Evolutionary conservation across 129 eudicot genomes (phyloP).

Genomic region (Sambucus nigra): DNA sequence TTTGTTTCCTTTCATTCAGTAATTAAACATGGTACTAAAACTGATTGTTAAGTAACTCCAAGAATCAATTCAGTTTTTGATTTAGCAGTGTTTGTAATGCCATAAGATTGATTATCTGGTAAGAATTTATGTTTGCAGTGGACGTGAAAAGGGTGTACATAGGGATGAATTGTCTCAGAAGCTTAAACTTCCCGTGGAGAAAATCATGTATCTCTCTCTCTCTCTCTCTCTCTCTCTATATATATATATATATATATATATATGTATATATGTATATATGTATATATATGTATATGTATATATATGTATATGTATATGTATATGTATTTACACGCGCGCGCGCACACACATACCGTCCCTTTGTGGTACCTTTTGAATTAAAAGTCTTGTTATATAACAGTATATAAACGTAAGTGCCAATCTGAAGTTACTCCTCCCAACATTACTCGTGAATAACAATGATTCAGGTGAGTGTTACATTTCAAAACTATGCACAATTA

Average conservation of each 20-base stretch:
- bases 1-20: background rate
- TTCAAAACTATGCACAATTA: too few relatives aligned
- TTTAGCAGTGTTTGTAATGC: background rate
- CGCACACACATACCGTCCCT: too few relatives aligned
- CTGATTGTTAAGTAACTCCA: background rate
- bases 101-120: background rate
- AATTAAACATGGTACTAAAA: background rate
- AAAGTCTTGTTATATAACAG: too few relatives aligned
- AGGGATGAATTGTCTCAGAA: slow-evolving; percentile 55
- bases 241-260: background rate
- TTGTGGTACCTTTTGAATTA: too few relatives aligned
- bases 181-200: slow-evolving; percentile 52
- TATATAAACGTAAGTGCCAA: too few relatives aligned
- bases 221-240: slow-evolving; percentile 1
- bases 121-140: slow-evolving; percentile 31
- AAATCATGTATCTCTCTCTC: slow-evolving; percentile 47
- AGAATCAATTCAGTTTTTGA: background rate
- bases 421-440: too few relatives aligned
- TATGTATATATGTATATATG: background rate
- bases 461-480: too few relatives aligned
- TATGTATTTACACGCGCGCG: background rate
- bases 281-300: background rate
- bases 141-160: slow-evolving; percentile 59
- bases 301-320: background rate
- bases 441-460: too few relatives aligned